These are phyloP conservation scores for Rosa rugosa DNA, from an alignment of 306 rosid genomes.

Conservation along the genomic window DNA sequence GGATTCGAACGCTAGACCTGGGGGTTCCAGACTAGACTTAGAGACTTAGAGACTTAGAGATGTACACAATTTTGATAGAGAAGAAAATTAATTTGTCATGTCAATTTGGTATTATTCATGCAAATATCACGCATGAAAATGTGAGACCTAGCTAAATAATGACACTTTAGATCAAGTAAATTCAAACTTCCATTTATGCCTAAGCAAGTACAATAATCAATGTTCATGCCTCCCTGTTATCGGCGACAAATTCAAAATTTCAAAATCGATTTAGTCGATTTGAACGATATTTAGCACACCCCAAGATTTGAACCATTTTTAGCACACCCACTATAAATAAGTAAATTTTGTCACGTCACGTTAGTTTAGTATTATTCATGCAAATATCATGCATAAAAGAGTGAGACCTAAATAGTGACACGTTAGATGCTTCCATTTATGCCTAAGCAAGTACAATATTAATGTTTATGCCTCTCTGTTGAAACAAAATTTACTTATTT, in stretches of 20 bases:
- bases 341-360: neutral
- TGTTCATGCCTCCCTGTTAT: neutral
- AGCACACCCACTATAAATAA: too few relatives aligned
- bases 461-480: neutral
- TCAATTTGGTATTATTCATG: neutral
- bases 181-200: neutral
- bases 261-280: too few relatives aligned
- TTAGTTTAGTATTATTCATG: neutral
- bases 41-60: neutral
- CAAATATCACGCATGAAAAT: neutral
- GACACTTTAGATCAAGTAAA: neutral
- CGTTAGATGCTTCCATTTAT: constrained; percentile 1
- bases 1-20: too few relatives aligned
- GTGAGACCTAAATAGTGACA: neutral
- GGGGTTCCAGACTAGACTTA: too few relatives aligned
- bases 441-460: neutral
- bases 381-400: neutral
- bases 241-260: too few relatives aligned
- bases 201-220: neutral
- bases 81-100: neutral
- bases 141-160: neutral
- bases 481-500: too few relatives aligned
- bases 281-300: too few relatives aligned
- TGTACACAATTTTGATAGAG: neutral
- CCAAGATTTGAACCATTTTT: too few relatives aligned